These are phyloP conservation scores for Russula sp. DNA, from an alignment of 768 basidiomycete species.

Conservation along the genomic window DNA sequence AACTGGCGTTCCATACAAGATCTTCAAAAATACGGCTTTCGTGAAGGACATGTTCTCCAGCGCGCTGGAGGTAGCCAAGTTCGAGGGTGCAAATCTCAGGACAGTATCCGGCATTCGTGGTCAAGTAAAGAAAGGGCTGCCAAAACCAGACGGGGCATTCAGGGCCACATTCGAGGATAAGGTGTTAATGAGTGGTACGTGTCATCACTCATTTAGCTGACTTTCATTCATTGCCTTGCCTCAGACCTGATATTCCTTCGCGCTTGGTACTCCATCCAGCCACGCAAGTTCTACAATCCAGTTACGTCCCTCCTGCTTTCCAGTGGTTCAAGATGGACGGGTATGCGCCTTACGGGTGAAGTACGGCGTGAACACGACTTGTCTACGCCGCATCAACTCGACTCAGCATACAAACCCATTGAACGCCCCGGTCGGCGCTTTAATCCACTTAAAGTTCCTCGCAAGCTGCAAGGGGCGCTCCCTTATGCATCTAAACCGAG, in stretches of 20 bases:
- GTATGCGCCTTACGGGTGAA: conserved; percentile 95
- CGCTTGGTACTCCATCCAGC: conserved; percentile 95
- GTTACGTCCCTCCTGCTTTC: conserved; percentile 87
- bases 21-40: conserved; percentile 99
- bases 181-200: conserved; percentile 89
- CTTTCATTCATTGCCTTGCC: not conserved
- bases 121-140: conserved; percentile 92
- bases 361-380: conserved; percentile 82
- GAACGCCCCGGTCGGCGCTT: conserved; percentile 80
- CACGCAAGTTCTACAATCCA: conserved; percentile 94
- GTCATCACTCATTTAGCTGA: not conserved
- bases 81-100: conserved; percentile 94
- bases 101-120: conserved; percentile 96
- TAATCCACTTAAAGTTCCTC: conserved; percentile 84
- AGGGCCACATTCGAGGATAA: conserved; percentile 99
- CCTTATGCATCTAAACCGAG: conserved; percentile 94
- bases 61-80: conserved; percentile 94
- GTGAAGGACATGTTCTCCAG: conserved; percentile 95
- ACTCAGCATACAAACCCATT: conserved; percentile 86
- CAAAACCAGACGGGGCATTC: conserved; percentile 95
- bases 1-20: conserved; percentile 93
- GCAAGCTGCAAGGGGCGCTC: conserved; percentile 84
- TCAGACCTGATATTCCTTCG: conserved; percentile 92
- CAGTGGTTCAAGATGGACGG: conserved; percentile 80
- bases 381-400: conserved; percentile 74